phyloP scores from a whole-genome alignment of 1,139 yeast genomes.

The Debaryomyces sp. region DNA sequence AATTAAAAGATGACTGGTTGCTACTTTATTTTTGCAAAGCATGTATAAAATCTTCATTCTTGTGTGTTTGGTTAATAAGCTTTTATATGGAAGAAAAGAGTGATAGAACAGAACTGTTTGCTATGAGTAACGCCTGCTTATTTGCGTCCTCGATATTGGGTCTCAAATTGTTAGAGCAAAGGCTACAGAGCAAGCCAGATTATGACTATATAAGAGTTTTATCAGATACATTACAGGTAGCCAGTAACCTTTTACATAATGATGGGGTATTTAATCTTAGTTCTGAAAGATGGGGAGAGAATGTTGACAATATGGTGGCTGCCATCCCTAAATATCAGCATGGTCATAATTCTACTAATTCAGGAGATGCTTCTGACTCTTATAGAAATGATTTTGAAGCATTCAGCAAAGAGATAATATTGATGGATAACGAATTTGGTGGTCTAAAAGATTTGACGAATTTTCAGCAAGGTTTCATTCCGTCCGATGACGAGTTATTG shows the following conservation, averaged over 20 bases:
- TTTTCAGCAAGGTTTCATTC: constrained; percentile 4
- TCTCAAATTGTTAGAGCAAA: constrained; percentile 16
- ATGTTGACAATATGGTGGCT: constrained; percentile 15
- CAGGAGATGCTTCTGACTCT: background rate
- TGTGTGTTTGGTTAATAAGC: constrained; percentile 35
- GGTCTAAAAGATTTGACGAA: constrained; percentile 1
- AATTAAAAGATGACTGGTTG: background rate
- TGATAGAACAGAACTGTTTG: constrained; percentile 15
- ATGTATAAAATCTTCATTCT: constrained; percentile 39
- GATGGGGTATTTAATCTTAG: constrained; percentile 14
- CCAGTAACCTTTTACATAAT: constrained; percentile 11
- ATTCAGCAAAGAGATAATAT: constrained; percentile 3
- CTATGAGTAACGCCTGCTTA: constrained; percentile 14
- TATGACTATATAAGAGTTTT: constrained; percentile 15
- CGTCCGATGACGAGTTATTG: constrained; percentile 3
- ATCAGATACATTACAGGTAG: constrained; percentile 14
- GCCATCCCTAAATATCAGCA: constrained; percentile 5
- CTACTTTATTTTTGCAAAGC: constrained; percentile 29
- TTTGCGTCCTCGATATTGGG: constrained; percentile 11
- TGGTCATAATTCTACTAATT: background rate
- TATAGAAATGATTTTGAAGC: background rate
- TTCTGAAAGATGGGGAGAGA: constrained; percentile 15
- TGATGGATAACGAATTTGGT: constrained; percentile 1
- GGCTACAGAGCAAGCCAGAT: constrained; percentile 13
- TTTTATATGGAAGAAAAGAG: constrained; percentile 11